Evolutionary conservation across 2,329 filamentous ascomycete species (phyloP).

Genomic region (Trichoderma aggressivum): DNA sequence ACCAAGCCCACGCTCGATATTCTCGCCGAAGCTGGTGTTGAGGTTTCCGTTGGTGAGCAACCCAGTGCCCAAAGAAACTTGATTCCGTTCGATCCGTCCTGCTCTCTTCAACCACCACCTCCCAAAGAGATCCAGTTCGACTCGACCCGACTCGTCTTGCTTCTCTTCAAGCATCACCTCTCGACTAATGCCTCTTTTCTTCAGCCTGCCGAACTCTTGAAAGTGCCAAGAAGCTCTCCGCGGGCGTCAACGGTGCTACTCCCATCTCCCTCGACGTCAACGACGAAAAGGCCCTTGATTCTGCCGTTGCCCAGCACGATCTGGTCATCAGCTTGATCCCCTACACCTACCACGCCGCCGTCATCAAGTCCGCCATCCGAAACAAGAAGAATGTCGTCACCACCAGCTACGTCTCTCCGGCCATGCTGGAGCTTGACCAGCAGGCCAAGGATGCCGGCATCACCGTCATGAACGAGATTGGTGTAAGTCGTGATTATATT

Average conservation of each 20-base stretch:
- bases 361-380: slow-evolving; percentile 91
- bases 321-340: slow-evolving; percentile 81
- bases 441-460: slow-evolving; percentile 81
- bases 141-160: neutral
- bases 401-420: slow-evolving; percentile 87
- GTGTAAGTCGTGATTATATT: slow-evolving; percentile 52
- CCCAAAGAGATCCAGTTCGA: neutral
- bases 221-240: slow-evolving; percentile 70
- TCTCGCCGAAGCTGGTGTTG: slow-evolving; percentile 56
- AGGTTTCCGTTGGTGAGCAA: slow-evolving; percentile 55
- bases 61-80: neutral
- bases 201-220: slow-evolving; percentile 77
- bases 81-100: too few relatives aligned
- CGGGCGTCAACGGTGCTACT: slow-evolving; percentile 66
- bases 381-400: slow-evolving; percentile 96
- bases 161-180: neutral
- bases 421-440: slow-evolving; percentile 85
- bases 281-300: slow-evolving; percentile 72
- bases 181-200: neutral
- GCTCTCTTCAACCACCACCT: neutral
- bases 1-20: slow-evolving; percentile 58
- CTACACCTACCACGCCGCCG: slow-evolving; percentile 82
- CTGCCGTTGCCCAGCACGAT: slow-evolving; percentile 74
- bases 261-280: slow-evolving; percentile 83
- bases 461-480: slow-evolving; percentile 97